Conservation (phyloP, 2,329 filamentous ascomycete species). For the Cryphonectria naterciae region DNA sequence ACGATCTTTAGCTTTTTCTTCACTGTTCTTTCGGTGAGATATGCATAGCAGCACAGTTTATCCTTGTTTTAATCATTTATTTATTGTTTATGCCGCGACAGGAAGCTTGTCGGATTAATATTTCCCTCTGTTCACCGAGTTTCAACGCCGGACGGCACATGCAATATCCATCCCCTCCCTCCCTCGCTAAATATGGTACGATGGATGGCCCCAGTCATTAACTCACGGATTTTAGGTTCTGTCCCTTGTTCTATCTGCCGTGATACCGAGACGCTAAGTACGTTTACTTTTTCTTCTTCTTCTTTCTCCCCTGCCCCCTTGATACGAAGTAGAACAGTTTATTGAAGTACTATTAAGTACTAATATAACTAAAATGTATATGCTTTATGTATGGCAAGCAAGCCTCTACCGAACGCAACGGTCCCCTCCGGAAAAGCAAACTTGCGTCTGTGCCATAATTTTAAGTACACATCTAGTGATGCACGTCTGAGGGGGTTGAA, state of each 20-base stretch:
- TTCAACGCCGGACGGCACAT: background rate
- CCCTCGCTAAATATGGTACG: background rate
- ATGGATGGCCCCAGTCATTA: background rate
- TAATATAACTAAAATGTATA: background rate
- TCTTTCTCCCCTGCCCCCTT: background rate
- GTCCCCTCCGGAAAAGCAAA: background rate
- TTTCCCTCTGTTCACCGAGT: background rate
- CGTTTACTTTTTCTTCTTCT: background rate
- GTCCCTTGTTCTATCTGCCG: background rate
- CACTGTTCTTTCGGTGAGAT: no score
- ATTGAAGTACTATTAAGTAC: no score
- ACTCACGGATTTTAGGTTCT: background rate
- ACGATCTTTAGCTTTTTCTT: no score
- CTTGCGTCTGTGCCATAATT: background rate
- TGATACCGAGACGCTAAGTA: background rate
- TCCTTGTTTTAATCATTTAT: no score
- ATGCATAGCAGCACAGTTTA: no score
- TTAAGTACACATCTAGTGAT: background rate
- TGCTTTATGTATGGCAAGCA: background rate
- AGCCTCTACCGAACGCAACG: no score
- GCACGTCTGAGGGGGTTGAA: background rate
- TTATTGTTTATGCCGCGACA: background rate
- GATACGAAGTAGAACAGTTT: no score
- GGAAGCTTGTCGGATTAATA: background rate
- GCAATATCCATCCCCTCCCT: background rate